phyloP scores from a whole-genome alignment of 805 yeast species.

The Candida nemodendra region DNA sequence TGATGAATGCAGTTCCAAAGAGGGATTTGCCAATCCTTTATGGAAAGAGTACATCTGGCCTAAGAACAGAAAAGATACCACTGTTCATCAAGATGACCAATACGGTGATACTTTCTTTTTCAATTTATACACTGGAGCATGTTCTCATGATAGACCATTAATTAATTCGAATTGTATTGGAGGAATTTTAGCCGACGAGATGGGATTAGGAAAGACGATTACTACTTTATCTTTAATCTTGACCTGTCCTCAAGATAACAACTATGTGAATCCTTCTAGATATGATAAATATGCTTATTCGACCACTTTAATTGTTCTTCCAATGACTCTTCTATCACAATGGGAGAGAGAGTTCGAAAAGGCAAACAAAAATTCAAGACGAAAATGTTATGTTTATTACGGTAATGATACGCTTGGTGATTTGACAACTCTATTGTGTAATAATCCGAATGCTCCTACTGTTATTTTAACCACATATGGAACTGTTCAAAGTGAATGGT shows the following conservation, averaged over 20 bases:
- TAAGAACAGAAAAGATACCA: constrained; percentile 32
- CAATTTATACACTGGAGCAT: constrained; percentile 76
- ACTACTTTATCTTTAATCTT: constrained; percentile 74
- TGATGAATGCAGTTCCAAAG: constrained; percentile 31
- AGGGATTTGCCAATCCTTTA: constrained; percentile 71
- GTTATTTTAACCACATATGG: constrained; percentile 87
- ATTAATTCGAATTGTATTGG: constrained; percentile 64
- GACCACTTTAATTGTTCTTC: constrained; percentile 80
- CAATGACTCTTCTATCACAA: constrained; percentile 87
- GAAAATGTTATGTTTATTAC: constrained; percentile 63
- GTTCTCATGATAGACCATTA: constrained; percentile 65
- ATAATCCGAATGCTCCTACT: constrained; percentile 49
- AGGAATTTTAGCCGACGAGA: constrained; percentile 92
- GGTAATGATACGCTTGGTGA: constrained; percentile 61
- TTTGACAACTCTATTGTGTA: constrained; percentile 45
- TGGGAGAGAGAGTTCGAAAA: constrained; percentile 82
- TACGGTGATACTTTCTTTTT: constrained; percentile 53
- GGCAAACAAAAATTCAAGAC: constrained; percentile 45
- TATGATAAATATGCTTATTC: constrained; percentile 53
- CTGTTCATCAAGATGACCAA: background rate
- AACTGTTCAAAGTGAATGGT: constrained; percentile 75
- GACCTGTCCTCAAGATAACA: constrained; percentile 55
- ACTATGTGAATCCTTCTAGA: constrained; percentile 10
- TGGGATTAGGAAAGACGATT: constrained; percentile 95
- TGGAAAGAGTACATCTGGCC: constrained; percentile 88